These are phyloP conservation scores for Citrus unshiu DNA, from an alignment of 345 rosid species.

Conservation along the genomic window DNA sequence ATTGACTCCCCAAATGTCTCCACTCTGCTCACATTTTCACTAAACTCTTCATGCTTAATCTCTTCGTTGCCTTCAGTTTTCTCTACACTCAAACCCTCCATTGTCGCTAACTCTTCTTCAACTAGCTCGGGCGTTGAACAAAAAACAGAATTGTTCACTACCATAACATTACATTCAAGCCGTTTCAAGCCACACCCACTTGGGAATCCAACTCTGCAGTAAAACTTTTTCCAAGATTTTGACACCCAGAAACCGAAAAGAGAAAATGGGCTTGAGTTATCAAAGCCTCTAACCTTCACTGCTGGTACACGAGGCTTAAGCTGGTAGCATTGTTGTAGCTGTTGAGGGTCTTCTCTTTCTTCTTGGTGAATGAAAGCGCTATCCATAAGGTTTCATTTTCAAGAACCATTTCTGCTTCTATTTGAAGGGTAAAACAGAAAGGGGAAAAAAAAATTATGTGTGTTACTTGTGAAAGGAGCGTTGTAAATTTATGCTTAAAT, in stretches of 20 bases:
- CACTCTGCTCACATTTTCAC: constrained; percentile 26
- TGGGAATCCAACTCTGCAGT: constrained; percentile 27
- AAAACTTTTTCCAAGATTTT: constrained; percentile 32
- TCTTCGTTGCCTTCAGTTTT: constrained; percentile 28
- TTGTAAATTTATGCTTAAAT: constrained; percentile 11
- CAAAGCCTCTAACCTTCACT: constrained; percentile 19
- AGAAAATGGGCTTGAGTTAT: constrained; percentile 19
- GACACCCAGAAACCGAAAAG: constrained; percentile 34
- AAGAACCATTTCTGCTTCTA: constrained; percentile 30
- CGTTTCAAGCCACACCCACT: constrained; percentile 35
- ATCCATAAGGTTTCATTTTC: constrained; percentile 38
- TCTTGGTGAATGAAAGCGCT: constrained; percentile 44
- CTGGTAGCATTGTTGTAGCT: constrained; percentile 22
- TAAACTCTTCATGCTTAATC: constrained; percentile 20
- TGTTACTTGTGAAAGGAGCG: constrained; percentile 12
- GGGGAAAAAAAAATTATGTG: background rate
- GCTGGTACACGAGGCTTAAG: constrained; percentile 40
- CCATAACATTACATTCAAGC: constrained; percentile 30
- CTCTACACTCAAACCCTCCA: constrained; percentile 42
- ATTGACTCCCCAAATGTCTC: constrained; percentile 48
- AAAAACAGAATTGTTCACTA: constrained; percentile 45
- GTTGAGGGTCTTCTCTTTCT: constrained; percentile 31
- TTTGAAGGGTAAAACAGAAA: constrained; percentile 16
- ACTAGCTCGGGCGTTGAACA: constrained; percentile 33
- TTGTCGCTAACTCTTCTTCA: constrained; percentile 28